Evolutionary conservation across 1,284 basidiomycete species (phyloP).

Genomic region (Tranzscheliella williamsii): DNA sequence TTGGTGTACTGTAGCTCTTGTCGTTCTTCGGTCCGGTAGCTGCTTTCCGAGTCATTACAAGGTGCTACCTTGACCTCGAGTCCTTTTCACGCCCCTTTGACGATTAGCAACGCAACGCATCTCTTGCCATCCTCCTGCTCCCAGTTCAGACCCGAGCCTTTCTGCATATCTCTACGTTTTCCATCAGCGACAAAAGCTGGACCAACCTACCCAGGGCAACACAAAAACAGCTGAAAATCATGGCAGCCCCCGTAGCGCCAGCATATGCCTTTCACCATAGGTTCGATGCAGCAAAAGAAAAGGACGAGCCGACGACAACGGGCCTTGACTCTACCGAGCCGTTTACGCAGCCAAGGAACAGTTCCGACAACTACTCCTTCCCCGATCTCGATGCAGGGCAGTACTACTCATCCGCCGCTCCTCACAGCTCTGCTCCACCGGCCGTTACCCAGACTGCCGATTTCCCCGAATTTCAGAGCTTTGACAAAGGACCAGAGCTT

Average conservation of each 20-base stretch:
- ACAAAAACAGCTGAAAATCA: no score
- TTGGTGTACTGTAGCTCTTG: no score
- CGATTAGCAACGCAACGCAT: no score
- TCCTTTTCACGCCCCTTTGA: no score
- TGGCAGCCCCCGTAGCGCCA: slow-evolving; percentile 25
- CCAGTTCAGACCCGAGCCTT: no score
- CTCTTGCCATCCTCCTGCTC: no score
- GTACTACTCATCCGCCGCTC: slow-evolving; percentile 22
- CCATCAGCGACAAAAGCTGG: no score
- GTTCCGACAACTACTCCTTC: slow-evolving; percentile 20
- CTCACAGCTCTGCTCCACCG: slow-evolving; percentile 6
- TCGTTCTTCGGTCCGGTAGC: no score
- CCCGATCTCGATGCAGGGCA: slow-evolving; percentile 33
- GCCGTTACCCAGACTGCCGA: slow-evolving; percentile 13
- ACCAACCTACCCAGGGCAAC: no score
- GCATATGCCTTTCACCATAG: slow-evolving; percentile 31
- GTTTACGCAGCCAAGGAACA: not conserved
- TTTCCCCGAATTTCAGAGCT: slow-evolving; percentile 31
- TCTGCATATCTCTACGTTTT: no score
- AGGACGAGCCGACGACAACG: not conserved
- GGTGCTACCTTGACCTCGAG: no score
- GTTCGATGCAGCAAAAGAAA: slow-evolving; percentile 8
- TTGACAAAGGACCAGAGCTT: slow-evolving; percentile 15
- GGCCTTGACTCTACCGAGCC: not conserved
- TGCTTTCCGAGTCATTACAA: no score